Evolutionary conservation across 495 filamentous ascomycete species (phyloP).

Genomic region (Talaromyces trachyspermus): DNA sequence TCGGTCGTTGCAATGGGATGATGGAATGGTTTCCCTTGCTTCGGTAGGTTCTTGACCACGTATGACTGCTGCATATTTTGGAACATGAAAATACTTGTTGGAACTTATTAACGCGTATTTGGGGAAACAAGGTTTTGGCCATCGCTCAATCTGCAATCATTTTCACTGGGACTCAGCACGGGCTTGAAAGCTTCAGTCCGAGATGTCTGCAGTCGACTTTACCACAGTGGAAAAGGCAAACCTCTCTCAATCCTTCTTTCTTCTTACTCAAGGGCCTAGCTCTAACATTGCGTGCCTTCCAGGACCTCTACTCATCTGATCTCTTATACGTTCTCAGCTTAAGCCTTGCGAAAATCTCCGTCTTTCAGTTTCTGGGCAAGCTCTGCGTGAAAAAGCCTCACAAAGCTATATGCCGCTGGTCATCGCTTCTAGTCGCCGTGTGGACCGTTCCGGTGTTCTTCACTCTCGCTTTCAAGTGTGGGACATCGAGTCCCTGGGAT

Average conservation of each 20-base stretch:
- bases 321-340: neutral
- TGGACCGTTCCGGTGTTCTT: neutral
- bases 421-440: neutral
- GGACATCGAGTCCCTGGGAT: neutral
- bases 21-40: constrained; percentile 7
- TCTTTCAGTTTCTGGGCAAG: constrained; percentile 9
- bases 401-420: constrained; percentile 5
- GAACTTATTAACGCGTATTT: neutral
- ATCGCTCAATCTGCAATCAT: neutral
- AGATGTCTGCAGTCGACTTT: neutral
- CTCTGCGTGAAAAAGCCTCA: constrained; percentile 7
- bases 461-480: neutral
- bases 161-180: neutral
- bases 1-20: constrained; percentile 11
- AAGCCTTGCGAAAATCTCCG: constrained; percentile 8
- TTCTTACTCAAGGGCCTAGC: neutral
- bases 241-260: neutral
- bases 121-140: neutral
- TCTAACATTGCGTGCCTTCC: neutral
- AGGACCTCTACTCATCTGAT: neutral
- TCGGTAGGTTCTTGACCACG: constrained; percentile 2
- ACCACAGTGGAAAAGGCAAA: neutral
- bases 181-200: neutral
- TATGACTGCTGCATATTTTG: neutral
- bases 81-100: neutral